phyloP scores from a whole-genome alignment of 371 early-diverging fungal genomes.

The Basidiobolus meristosporus region DNA sequence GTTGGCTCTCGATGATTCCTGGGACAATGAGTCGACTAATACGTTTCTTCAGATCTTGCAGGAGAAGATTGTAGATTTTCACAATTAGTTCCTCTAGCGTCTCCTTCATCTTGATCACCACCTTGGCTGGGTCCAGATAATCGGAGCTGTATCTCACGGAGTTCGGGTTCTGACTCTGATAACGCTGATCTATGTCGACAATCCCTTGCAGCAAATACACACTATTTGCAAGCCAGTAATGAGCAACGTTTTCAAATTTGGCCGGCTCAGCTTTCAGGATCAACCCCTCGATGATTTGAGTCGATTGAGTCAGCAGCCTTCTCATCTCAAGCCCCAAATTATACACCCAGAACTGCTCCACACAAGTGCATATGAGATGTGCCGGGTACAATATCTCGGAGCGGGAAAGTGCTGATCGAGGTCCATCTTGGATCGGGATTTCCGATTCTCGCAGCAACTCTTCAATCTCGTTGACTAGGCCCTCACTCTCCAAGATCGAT shows the following conservation, averaged over 20 bases:
- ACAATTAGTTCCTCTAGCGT: no score
- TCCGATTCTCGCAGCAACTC: no score
- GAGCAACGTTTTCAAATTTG: slow-evolving; percentile 44
- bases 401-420: no score
- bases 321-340: slow-evolving; percentile 65
- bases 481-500: no score
- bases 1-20: slow-evolving; percentile 80
- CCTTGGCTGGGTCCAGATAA: no score
- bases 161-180: no score
- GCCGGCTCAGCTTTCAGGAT: slow-evolving; percentile 22
- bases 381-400: slow-evolving; percentile 91
- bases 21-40: slow-evolving; percentile 84
- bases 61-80: no score
- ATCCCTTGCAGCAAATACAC: slow-evolving; percentile 49
- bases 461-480: no score
- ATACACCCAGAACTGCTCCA: slow-evolving; percentile 74
- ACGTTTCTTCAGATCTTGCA: slow-evolving; percentile 83
- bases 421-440: no score
- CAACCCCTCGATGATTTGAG: slow-evolving; percentile 65
- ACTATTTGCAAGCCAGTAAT: slow-evolving; percentile 89
- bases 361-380: slow-evolving; percentile 69
- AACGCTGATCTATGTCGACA: background rate
- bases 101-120: no score
- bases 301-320: slow-evolving; percentile 59
- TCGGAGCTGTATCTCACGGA: no score